phyloP scores from a whole-genome alignment of 345 rosid species.

The Streptanthus diversifolius region DNA sequence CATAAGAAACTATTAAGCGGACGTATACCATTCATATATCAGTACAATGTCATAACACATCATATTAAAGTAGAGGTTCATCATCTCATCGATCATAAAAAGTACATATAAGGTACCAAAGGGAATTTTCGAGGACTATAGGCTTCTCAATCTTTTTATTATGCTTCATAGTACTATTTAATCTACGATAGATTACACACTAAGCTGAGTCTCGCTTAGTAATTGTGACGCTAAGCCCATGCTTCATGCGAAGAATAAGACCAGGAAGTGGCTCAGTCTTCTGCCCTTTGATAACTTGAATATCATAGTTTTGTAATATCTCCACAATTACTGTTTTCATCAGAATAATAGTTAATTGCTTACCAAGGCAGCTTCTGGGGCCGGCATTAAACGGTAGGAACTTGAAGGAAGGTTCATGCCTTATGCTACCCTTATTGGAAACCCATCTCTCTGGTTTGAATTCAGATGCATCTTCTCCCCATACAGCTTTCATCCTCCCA shows the following conservation, averaged over 20 bases:
- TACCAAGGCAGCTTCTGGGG: conserved; percentile 4
- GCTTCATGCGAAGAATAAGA: background rate
- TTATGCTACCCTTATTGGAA: background rate
- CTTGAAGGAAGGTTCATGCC: background rate
- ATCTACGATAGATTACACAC: background rate
- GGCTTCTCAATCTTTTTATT: background rate
- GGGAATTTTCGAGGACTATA: background rate
- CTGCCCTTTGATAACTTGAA: background rate
- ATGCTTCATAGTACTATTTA: background rate
- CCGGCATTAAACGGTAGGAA: background rate
- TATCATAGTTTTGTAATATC: conserved; percentile 22
- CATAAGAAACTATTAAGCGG: background rate
- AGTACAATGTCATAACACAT: background rate
- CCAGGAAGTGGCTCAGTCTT: conserved; percentile 3
- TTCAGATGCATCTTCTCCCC: conserved; percentile 6
- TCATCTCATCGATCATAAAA: background rate
- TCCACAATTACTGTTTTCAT: background rate
- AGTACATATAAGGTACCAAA: background rate
- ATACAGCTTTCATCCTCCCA: background rate
- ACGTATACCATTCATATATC: background rate
- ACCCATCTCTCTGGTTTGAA: conserved; percentile 15
- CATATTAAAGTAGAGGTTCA: background rate
- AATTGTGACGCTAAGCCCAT: background rate
- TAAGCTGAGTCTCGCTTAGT: background rate
- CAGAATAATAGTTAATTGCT: background rate